Conservation (phyloP, 331 rosid species). For the Spiraea crenata region DNA sequence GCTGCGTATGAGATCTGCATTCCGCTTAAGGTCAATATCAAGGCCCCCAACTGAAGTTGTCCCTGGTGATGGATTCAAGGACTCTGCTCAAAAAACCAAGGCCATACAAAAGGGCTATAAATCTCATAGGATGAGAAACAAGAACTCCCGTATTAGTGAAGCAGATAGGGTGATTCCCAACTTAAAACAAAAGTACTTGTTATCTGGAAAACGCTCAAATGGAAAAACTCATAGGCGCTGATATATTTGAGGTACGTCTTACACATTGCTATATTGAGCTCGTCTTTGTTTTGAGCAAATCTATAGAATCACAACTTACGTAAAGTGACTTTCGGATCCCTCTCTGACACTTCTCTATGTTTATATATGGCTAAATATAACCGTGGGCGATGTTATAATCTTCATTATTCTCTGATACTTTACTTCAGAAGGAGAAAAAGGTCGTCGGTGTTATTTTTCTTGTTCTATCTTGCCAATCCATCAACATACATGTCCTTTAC, state of each 20-base stretch:
- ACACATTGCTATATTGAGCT: background rate
- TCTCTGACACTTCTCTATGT: too few relatives aligned
- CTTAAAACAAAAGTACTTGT: conserved; percentile 79
- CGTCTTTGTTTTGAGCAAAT: background rate
- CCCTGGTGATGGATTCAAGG: conserved; percentile 85
- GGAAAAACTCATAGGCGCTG: conserved; percentile 83
- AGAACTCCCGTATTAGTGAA: conserved; percentile 86
- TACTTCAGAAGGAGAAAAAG: background rate
- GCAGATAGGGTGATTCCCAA: conserved; percentile 86
- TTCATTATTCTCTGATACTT: too few relatives aligned
- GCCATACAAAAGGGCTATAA: conserved; percentile 62
- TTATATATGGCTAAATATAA: too few relatives aligned
- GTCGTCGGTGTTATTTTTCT: background rate
- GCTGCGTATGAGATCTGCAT: conserved; percentile 47
- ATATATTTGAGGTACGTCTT: conserved; percentile 27
- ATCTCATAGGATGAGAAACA: conserved; percentile 68
- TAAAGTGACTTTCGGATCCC: background rate
- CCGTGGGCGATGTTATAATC: too few relatives aligned
- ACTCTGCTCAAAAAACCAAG: conserved; percentile 66
- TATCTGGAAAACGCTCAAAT: conserved; percentile 63
- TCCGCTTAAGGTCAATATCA: conserved; percentile 41
- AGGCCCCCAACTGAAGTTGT: conserved; percentile 64
- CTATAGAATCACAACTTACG: background rate
- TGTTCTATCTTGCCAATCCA: background rate
- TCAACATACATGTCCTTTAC: background rate